Evolutionary conservation across 2,329 filamentous ascomycete genomes (phyloP).

Genomic region (Botrytis medusae): DNA sequence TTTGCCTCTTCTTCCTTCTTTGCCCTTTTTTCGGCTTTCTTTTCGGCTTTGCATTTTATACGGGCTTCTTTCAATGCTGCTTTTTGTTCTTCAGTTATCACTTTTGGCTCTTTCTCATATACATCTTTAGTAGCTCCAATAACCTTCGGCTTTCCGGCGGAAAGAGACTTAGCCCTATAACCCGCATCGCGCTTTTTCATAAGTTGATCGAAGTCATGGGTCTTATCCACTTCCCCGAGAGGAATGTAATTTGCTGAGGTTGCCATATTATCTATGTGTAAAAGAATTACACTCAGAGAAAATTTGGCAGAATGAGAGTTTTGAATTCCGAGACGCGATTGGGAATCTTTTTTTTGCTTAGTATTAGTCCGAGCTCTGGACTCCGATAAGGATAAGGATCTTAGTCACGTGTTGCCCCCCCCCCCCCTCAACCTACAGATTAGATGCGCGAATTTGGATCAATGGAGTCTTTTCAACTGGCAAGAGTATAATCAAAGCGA

Average conservation of each 20-base stretch:
- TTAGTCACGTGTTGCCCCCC: not conserved
- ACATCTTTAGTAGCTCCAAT: constrained; percentile 23
- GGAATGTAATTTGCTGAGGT: constrained; percentile 26
- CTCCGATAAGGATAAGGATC: constrained; percentile 20
- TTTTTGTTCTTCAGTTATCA: constrained; percentile 19
- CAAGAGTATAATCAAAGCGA: not conserved
- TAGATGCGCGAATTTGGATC: not conserved
- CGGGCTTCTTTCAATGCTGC: constrained; percentile 17
- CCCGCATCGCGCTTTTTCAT: constrained; percentile 12
- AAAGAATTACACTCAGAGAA: not conserved
- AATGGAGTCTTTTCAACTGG: not conserved
- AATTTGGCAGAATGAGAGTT: not conserved
- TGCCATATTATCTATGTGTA: constrained; percentile 16
- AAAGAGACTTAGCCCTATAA: constrained; percentile 8
- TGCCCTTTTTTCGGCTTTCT: constrained; percentile 14
- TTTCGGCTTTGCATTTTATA: constrained; percentile 16
- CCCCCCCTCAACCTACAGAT: not conserved
- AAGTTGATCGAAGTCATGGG: constrained; percentile 13
- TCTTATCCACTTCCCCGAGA: constrained; percentile 14
- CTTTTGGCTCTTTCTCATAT: constrained; percentile 14
- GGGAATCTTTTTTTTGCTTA: constrained; percentile 16
- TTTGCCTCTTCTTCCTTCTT: constrained; percentile 20
- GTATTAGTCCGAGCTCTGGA: not conserved
- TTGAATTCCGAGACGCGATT: not conserved
- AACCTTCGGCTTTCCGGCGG: constrained; percentile 11